Conservation (phyloP, 2,329 filamentous ascomycete genomes). For the Madurella mycetomatis region DNA sequence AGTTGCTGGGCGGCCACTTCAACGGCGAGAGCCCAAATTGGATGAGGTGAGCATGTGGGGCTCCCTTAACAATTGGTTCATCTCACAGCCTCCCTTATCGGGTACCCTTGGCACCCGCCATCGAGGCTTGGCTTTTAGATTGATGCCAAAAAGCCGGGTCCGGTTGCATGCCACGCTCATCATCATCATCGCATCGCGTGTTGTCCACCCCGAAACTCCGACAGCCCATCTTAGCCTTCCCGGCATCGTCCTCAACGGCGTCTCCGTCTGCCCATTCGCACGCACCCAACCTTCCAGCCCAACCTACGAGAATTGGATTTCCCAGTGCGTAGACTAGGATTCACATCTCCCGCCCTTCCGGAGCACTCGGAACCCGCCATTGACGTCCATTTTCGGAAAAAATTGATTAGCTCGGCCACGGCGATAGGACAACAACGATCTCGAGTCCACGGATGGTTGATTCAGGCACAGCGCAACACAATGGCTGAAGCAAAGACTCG, state of each 20-base stretch:
- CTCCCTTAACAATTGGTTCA: no score
- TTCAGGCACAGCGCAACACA: constrained; percentile 1
- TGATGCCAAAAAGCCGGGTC: not conserved
- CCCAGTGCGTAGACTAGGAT: not conserved
- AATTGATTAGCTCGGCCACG: no score
- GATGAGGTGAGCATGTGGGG: no score
- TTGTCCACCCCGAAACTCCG: not conserved
- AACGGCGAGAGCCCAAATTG: no score
- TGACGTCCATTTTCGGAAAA: no score
- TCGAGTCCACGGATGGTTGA: constrained; percentile 4
- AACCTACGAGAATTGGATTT: not conserved
- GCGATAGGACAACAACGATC: no score
- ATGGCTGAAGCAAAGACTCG: constrained; percentile 30
- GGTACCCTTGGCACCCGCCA: no score
- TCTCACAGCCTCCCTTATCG: no score
- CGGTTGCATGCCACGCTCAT: not conserved
- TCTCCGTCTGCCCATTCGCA: not conserved
- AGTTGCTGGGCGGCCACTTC: no score
- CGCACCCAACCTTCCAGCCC: not conserved
- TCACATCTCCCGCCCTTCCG: constrained; percentile 12
- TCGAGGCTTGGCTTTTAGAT: not conserved
- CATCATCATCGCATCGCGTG: not conserved
- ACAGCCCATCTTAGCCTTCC: not conserved
- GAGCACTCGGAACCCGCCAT: constrained; percentile 4
- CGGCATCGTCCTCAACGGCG: not conserved